Evolutionary conservation across 768 basidiomycete species (phyloP).

Genomic region (Suillus discolor): DNA sequence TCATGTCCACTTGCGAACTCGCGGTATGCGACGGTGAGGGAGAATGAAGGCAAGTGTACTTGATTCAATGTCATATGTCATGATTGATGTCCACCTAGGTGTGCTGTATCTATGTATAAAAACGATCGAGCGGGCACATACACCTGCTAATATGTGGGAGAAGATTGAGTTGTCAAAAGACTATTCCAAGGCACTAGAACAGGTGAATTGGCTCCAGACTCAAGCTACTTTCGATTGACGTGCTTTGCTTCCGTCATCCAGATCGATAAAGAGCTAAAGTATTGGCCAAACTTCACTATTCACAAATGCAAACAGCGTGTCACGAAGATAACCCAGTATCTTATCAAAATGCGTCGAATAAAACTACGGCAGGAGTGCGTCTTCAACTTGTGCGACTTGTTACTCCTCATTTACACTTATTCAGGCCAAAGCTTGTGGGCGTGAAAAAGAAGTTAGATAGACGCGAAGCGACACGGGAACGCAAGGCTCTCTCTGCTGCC

Average conservation of each 20-base stretch:
- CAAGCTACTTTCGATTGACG: background rate
- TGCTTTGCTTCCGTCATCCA: conserved; percentile 33
- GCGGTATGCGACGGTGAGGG: conserved; percentile 96
- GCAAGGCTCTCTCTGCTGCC: conserved; percentile 94
- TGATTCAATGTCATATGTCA: background rate
- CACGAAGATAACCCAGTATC: conserved; percentile 98
- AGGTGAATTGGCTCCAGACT: conserved; percentile 51
- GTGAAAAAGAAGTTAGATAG: conserved; percentile 98
- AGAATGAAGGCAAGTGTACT: conserved; percentile 76
- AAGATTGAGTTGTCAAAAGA: conserved; percentile 89
- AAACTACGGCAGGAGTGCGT: conserved; percentile 85
- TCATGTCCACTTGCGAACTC: conserved; percentile 99
- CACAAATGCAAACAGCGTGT: conserved; percentile 99
- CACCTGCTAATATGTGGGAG: conserved; percentile 99
- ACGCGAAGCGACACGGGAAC: conserved; percentile 88
- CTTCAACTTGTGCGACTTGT: background rate
- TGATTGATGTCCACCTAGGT: conserved; percentile 45
- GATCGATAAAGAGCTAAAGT: conserved; percentile 95
- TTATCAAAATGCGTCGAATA: conserved; percentile 96
- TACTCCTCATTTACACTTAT: background rate
- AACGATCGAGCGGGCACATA: conserved; percentile 96
- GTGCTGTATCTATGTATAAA: conserved; percentile 93
- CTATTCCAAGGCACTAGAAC: conserved; percentile 93
- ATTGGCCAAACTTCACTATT: conserved; percentile 97
- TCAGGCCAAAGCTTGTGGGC: conserved; percentile 88